These are phyloP conservation scores for Microthlaspi erraticum DNA, from an alignment of 345 rosid species.

Conservation along the genomic window DNA sequence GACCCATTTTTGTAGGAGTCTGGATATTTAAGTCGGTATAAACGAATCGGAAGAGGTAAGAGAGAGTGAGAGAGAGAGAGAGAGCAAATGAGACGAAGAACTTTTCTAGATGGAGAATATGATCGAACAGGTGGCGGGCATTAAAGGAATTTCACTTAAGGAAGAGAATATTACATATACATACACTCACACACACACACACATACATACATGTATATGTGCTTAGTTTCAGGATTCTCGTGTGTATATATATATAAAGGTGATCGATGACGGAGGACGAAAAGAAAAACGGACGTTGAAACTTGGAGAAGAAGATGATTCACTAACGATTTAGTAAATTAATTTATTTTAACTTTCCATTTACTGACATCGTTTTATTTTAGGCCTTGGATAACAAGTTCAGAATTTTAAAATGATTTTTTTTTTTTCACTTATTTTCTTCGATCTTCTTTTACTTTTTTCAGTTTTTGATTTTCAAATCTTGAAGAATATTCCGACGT, in stretches of 20 bases:
- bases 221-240: constrained; percentile 11
- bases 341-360: constrained; percentile 17
- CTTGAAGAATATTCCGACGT: constrained; percentile 22
- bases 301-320: constrained; percentile 44
- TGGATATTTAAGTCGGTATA: not conserved
- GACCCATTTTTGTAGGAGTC: constrained; percentile 53
- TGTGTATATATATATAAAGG: constrained; percentile 4
- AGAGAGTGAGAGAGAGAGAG: constrained; percentile 15
- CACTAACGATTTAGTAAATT: not conserved
- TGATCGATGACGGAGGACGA: not conserved
- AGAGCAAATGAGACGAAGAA: constrained; percentile 24
- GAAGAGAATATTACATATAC: constrained; percentile 27
- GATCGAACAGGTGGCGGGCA: constrained; percentile 45
- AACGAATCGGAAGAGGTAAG: constrained; percentile 12
- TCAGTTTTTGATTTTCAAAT: not conserved
- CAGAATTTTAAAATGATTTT: not conserved
- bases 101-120: constrained; percentile 21
- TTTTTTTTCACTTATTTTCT: not conserved
- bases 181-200: constrained; percentile 14
- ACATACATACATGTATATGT: constrained; percentile 32
- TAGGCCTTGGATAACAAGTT: constrained; percentile 34
- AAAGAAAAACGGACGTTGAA: constrained; percentile 21
- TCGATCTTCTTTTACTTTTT: not conserved
- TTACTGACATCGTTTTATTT: not conserved
- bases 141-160: not conserved